phyloP scores from a whole-genome alignment of 441 rosid genomes.

The Mallotus japonicus region DNA sequence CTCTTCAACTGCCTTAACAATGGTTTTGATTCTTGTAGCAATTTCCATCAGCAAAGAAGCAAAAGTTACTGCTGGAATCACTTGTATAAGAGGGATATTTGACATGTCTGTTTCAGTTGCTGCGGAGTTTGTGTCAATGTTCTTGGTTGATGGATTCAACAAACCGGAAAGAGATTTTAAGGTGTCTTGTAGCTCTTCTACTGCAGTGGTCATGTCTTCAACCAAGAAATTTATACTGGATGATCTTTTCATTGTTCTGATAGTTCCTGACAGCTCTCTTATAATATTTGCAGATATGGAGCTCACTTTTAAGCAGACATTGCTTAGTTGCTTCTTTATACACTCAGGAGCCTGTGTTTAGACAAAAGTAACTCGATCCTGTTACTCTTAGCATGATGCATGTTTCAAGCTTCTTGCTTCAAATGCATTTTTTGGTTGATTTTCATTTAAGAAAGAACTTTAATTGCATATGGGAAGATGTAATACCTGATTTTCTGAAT shows the following conservation, averaged over 20 bases:
- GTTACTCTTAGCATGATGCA: neutral
- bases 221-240: conserved; percentile 27
- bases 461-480: neutral
- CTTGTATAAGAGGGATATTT: conserved; percentile 25
- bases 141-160: conserved; percentile 20
- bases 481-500: conserved; percentile 43
- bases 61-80: conserved; percentile 35
- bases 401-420: no score
- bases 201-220: conserved; percentile 39
- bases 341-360: conserved; percentile 34
- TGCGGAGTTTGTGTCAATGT: conserved; percentile 6
- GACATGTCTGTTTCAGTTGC: neutral
- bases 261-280: conserved; percentile 34
- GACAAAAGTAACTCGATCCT: neutral
- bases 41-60: conserved; percentile 42
- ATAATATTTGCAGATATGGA: conserved; percentile 33
- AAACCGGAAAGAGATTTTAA: conserved; percentile 30
- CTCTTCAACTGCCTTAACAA: conserved; percentile 36
- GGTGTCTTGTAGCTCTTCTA: conserved; percentile 37
- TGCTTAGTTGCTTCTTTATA: conserved; percentile 36
- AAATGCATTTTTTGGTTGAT: no score
- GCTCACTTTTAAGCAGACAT: conserved; percentile 34
- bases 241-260: conserved; percentile 41
- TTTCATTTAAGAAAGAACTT: neutral
- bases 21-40: conserved; percentile 31